A percentile compares a stretch with the other conserved stretches of the same genome.
These are phyloP conservation scores for Coemansia erecta DNA, from an alignment of 192 early-diverging fungal genomes.

Conservation along the genomic window DNA sequence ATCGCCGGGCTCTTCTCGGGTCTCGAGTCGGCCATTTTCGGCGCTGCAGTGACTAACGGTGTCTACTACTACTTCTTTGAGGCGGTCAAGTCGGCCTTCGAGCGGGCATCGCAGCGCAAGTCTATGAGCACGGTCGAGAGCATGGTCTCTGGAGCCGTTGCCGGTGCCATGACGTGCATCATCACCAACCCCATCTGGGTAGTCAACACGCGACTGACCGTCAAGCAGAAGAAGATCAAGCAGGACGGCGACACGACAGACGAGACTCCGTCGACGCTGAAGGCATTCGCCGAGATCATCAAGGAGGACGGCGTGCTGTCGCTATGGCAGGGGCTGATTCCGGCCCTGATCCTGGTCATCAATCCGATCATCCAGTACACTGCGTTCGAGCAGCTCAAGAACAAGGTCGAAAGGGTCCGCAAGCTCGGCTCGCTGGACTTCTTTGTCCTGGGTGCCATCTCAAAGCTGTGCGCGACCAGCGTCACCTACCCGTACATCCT, in stretches of 20 bases:
- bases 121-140: slow-evolving; percentile 81
- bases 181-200: slow-evolving; percentile 99
- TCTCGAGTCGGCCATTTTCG: slow-evolving; percentile 91
- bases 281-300: slow-evolving; percentile 72
- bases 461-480: slow-evolving; percentile 90
- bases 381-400: slow-evolving; percentile 93
- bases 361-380: slow-evolving; percentile 99
- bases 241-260: slow-evolving; percentile 41
- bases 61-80: slow-evolving; percentile 89
- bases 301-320: slow-evolving; percentile 83
- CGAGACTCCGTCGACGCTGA: slow-evolving; percentile 42
- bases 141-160: slow-evolving; percentile 92
- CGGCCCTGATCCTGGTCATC: slow-evolving; percentile 96
- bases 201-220: slow-evolving; percentile 89
- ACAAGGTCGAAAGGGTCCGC: slow-evolving; percentile 58
- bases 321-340: slow-evolving; percentile 90
- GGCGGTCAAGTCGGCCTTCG: slow-evolving; percentile 80
- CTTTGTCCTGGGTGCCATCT: slow-evolving; percentile 93
- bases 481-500: slow-evolving; percentile 99
- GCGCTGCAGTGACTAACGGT: slow-evolving; percentile 94
- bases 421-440: slow-evolving; percentile 82
- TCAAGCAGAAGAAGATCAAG: slow-evolving; percentile 64
- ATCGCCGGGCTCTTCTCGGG: slow-evolving; percentile 89
- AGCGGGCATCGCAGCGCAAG: slow-evolving; percentile 62
- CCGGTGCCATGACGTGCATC: slow-evolving; percentile 74